Percentiles rank a stretch among this genome's conserved stretches.
These are phyloP conservation scores for Aspergillus costaricaensis DNA, from an alignment of 2,329 filamentous ascomycete genomes.

Conservation along the genomic window DNA sequence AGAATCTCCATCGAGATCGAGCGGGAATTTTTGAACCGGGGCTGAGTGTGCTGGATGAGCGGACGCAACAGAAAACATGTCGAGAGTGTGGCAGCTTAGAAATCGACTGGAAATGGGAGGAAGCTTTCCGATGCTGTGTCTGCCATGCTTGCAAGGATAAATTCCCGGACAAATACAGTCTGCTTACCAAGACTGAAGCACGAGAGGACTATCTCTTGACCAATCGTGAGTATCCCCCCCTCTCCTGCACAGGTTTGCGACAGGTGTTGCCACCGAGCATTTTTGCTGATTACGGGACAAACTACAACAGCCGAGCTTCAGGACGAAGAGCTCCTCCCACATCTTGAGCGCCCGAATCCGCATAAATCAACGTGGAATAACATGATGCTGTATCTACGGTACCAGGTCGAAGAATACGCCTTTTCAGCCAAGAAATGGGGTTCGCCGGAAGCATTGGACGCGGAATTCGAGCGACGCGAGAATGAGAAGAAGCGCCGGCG, in stretches of 20 bases:
- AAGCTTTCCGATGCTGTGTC: slow-evolving; percentile 73
- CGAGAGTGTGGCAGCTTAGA: slow-evolving; percentile 80
- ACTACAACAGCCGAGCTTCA: slow-evolving; percentile 72
- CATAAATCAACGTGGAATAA: slow-evolving; percentile 96
- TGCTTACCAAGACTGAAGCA: slow-evolving; percentile 95
- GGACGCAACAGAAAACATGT: slow-evolving; percentile 70
- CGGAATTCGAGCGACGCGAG: slow-evolving; percentile 80
- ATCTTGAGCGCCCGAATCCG: slow-evolving; percentile 86
- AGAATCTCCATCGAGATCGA: slow-evolving; percentile 70
- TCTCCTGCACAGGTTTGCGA: background rate
- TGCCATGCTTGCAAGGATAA: slow-evolving; percentile 88
- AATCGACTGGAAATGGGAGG: slow-evolving; percentile 94
- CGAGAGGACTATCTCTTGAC: slow-evolving; percentile 94
- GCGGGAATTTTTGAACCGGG: slow-evolving; percentile 86
- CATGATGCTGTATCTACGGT: slow-evolving; percentile 96
- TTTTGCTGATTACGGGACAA: slow-evolving; percentile 6
- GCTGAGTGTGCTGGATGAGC: slow-evolving; percentile 70
- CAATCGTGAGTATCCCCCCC: slow-evolving; percentile 64
- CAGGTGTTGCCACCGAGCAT: background rate
- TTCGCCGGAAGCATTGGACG: slow-evolving; percentile 78
- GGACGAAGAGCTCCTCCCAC: slow-evolving; percentile 81
- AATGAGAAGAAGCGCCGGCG: slow-evolving; percentile 80
- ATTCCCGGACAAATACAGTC: slow-evolving; percentile 85
- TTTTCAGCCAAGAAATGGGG: slow-evolving; percentile 86
- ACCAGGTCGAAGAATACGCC: slow-evolving; percentile 92